phyloP scores from a whole-genome alignment of 202 grass and related monocot genomes.

The Brachypodium distachyon region DNA sequence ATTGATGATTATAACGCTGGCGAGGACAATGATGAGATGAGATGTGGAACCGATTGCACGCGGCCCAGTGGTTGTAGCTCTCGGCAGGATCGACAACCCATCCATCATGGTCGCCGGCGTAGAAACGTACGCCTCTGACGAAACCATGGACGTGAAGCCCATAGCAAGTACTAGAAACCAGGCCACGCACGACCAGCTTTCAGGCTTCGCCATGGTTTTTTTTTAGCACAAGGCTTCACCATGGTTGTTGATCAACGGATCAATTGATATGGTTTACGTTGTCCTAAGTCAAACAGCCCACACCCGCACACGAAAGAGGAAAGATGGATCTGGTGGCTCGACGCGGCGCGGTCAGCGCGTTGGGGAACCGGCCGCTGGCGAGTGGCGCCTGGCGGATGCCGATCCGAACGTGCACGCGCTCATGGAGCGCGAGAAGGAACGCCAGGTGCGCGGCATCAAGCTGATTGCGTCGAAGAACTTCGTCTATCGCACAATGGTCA shows the following conservation, averaged over 20 bases:
- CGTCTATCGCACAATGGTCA: constrained; percentile 43
- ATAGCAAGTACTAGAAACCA: constrained; percentile 16
- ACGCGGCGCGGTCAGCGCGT: constrained; percentile 20
- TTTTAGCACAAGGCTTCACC: too few relatives aligned
- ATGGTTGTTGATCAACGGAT: too few relatives aligned
- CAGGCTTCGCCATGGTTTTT: neutral
- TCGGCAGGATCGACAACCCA: constrained; percentile 69
- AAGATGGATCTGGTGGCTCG: too few relatives aligned
- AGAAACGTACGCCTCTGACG: constrained; percentile 51
- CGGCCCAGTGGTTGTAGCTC: constrained; percentile 67
- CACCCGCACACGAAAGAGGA: too few relatives aligned
- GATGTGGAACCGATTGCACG: constrained; percentile 55
- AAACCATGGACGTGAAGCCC: constrained; percentile 13
- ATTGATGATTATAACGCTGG: too few relatives aligned
- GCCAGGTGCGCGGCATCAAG: constrained; percentile 46
- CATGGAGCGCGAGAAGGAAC: constrained; percentile 44
- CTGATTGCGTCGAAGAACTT: constrained; percentile 56
- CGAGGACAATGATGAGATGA: too few relatives aligned
- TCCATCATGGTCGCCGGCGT: constrained; percentile 57
- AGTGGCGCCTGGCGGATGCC: constrained; percentile 26
- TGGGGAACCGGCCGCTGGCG: constrained; percentile 41
- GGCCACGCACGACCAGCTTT: neutral
- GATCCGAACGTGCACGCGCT: constrained; percentile 38
- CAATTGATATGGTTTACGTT: too few relatives aligned
- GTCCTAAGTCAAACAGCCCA: too few relatives aligned